phyloP scores from a whole-genome alignment of 805 yeast species.

The Tanozyma kutaoensis region DNA sequence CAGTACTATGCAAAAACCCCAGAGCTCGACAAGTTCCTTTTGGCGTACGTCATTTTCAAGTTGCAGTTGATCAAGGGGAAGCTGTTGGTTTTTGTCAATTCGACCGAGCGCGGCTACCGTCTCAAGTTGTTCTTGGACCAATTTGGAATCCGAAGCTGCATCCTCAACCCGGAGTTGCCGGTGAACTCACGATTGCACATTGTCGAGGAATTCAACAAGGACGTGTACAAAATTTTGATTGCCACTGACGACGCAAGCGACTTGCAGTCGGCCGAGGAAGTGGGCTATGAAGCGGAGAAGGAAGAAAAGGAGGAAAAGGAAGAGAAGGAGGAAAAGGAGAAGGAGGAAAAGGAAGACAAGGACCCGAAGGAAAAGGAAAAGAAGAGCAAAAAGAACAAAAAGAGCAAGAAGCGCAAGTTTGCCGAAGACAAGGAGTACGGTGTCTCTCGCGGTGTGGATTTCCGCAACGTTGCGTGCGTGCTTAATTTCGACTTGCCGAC shows the following conservation, averaged over 20 bases:
- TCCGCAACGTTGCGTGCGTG: constrained; percentile 92
- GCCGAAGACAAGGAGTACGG: constrained; percentile 73
- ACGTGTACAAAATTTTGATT: constrained; percentile 72
- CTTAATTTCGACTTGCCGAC: constrained; percentile 89
- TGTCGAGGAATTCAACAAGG: constrained; percentile 89
- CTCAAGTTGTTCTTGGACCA: constrained; percentile 84
- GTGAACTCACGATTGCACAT: constrained; percentile 87
- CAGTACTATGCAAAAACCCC: constrained; percentile 81
- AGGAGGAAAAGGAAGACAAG: constrained; percentile 1
- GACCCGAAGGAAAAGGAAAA: constrained; percentile 4
- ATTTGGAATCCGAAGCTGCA: constrained; percentile 82
- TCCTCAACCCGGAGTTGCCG: constrained; percentile 86
- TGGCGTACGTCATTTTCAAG: constrained; percentile 87
- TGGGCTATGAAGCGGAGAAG: constrained; percentile 15
- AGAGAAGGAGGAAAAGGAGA: constrained; percentile 6
- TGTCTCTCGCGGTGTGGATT: constrained; percentile 94
- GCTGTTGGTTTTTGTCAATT: constrained; percentile 80
- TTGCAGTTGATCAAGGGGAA: constrained; percentile 82
- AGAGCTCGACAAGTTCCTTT: constrained; percentile 84
- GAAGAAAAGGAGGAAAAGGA: constrained; percentile 7
- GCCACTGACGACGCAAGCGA: constrained; percentile 88
- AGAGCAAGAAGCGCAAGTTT: constrained; percentile 18
- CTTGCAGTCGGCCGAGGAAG: constrained; percentile 37
- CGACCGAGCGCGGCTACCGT: constrained; percentile 90
- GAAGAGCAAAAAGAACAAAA: constrained; percentile 9